Base-by-base conservation (phyloP, 129 eudicot species). In the Artemisia argyi region DNA sequence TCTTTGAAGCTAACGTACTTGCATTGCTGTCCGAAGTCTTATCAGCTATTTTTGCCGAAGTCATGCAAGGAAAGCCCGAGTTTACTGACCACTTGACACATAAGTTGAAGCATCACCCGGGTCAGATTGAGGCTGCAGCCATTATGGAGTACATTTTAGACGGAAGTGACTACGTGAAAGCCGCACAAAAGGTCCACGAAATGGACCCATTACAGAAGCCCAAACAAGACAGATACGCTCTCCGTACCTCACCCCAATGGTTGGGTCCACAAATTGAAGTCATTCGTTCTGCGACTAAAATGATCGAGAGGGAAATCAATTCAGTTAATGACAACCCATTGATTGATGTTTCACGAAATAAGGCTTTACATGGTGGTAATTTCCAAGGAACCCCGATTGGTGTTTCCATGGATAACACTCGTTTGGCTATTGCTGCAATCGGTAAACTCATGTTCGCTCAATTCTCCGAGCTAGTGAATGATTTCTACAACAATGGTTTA, bases 331-430 rank as follows among this genome's bases (percentile, higher is more conserved):
- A 56, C 24, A 56, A 56, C 61, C 61, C 61, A n/a, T 56, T 56
- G 61, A 56, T 56, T 9, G 61, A 56, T 56, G 61, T 56, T 9
- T 56, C 61, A 5, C 20, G 61, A 10, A 56, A 56, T 14, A 56
- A 56, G 61, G 61, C 61, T 16, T 56, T 56, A 56, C 61, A 56
- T 10, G 61, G 61, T 56, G 61, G 61, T 22, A 56, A 56, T 30
- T 56, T 56, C 24, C 61, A 56, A 56, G 61, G 61, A 56, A 56
- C 61, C 1, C 61, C 61, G 7, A 56, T 56, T 18, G 61, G 61
- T 56, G 61, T 56, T 18, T 56, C 61, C 11, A 56, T 56, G 61
- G 61, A 56, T 56, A 56, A 56, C 61, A 56, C 61, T n/a, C 61
- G 61, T 5, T 56, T 56, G 30, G 61, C 61, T 56, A 56, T 56